Evolutionary conservation across 306 rosid genomes (phyloP).

Genomic region (Lathyrus sativus): DNA sequence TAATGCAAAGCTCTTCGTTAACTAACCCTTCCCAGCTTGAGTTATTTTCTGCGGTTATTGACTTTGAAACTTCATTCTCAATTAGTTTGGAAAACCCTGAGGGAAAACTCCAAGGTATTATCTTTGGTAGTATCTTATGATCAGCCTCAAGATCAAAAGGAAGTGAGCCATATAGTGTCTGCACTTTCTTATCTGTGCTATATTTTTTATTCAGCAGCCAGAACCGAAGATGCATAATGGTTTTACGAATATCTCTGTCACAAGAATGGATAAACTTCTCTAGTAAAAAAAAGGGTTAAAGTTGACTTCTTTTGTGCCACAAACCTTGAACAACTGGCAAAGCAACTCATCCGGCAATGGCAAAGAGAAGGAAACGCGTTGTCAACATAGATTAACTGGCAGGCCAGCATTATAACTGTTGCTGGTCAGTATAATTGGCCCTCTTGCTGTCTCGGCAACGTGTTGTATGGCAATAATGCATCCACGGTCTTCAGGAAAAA

Average conservation of each 20-base stretch:
- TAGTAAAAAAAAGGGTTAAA: constrained; percentile 55
- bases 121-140: constrained; percentile 69
- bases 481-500: too few species aligned
- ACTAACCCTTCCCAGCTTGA: constrained; percentile 46
- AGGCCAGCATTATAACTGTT: constrained; percentile 63
- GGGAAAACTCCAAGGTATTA: constrained; percentile 81
- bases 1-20: constrained; percentile 44
- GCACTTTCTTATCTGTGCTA: constrained; percentile 40
- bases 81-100: constrained; percentile 69
- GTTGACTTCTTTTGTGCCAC: constrained; percentile 60
- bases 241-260: constrained; percentile 77
- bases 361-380: constrained; percentile 55
- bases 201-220: constrained; percentile 78
- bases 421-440: constrained; percentile 93
- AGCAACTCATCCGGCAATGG: constrained; percentile 70
- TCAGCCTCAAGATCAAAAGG: constrained; percentile 77
- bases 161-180: constrained; percentile 51
- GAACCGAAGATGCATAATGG: constrained; percentile 83
- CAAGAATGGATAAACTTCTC: constrained; percentile 63
- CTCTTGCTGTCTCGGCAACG: constrained; percentile 71
- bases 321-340: constrained; percentile 70
- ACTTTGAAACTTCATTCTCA: constrained; percentile 63
- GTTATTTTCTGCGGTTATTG: constrained; percentile 52
- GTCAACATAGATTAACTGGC: constrained; percentile 58
- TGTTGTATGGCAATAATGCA: constrained; percentile 75